Evolutionary conservation across 2,329 filamentous ascomycete species (phyloP).

Genomic region (Xylaria arbuscula): DNA sequence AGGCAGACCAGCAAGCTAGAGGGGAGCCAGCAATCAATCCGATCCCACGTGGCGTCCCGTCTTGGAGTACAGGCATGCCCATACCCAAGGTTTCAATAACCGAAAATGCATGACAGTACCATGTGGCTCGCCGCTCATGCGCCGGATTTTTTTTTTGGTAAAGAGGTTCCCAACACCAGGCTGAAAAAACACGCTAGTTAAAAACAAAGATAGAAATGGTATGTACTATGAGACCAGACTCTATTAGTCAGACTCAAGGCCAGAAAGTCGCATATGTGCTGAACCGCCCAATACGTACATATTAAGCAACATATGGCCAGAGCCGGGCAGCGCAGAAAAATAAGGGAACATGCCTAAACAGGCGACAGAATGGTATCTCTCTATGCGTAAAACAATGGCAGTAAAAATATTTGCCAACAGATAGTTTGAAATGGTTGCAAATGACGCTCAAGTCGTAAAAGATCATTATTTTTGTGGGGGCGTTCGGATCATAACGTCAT

Average conservation of each 20-base stretch:
- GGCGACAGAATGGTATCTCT: constrained; percentile 48
- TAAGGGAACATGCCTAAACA: constrained; percentile 18
- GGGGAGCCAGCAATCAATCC: constrained; percentile 32
- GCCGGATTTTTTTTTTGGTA: constrained; percentile 20
- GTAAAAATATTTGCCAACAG: constrained; percentile 27
- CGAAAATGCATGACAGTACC: constrained; percentile 43
- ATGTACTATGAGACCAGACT: constrained; percentile 38
- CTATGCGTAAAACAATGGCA: constrained; percentile 43
- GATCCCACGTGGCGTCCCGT: constrained; percentile 44
- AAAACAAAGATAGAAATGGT: constrained; percentile 19
- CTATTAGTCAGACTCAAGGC: constrained; percentile 33
- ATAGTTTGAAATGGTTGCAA: constrained; percentile 39
- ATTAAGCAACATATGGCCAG: constrained; percentile 23
- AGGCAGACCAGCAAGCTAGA: constrained; percentile 22
- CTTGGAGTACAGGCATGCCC: constrained; percentile 20
- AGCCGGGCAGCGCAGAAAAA: not conserved
- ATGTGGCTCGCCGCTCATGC: constrained; percentile 43
- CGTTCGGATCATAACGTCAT: constrained; percentile 25
- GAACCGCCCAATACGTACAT: constrained; percentile 34
- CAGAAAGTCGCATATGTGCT: constrained; percentile 37
- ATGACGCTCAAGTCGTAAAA: constrained; percentile 44
- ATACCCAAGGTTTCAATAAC: constrained; percentile 39
- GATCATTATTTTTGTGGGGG: constrained; percentile 40
- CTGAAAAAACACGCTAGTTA: constrained; percentile 40
- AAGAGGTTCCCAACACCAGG: constrained; percentile 36